Evolutionary conservation across 2,329 filamentous ascomycete species (phyloP), one percentile per base, ranked within the genome.

Genomic region (Cryphonectria carpinicola): DNA sequence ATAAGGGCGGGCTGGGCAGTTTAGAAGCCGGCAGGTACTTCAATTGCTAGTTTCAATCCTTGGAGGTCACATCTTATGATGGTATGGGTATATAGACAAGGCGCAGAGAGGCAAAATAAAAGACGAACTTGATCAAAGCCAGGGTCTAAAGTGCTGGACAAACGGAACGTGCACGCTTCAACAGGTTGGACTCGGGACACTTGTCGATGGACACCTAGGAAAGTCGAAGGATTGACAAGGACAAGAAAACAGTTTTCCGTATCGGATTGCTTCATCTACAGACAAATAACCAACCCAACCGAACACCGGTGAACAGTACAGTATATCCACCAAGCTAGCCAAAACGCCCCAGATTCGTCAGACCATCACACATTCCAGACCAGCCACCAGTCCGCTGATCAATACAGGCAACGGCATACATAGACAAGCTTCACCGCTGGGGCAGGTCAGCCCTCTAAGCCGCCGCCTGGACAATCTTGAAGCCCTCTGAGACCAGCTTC

Each of bases 401-500:
- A 7, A 32, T 61, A 60, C 13, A 67, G 8, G 25, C 4, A 35
- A 10, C 25, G 4, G 22, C 54, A 49, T 25, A 4, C 54, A 49
- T 19, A 4, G 22, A 3, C 22, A 19, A 10, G 4, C 14, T 46
- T 67, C 14, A 66, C 13, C 66, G 32, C 35, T 19, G 37, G 13
- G 67, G 56, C n/a, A 70, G 25, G 17, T 66, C 63, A 22, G 58
- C 67, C n/a, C 52, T 49, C 58, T 72, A 92, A 72, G 89, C 90
- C 74, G 85, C 81, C 25, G 87, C 84, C 76, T 89, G 89, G 63
- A 95, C 86, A 66, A 95, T 82, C 79, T 89, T 91, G 82, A 94
- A 96, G 0, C 93, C 93, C 72, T 93, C 93, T 0, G 87, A 82
- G 25, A 97, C 86, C 71, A 91, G 79, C 84, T 94, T 96, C 71